Conservation (phyloP, 768 basidiomycete species). For the Boletus tomentosulus region DNA sequence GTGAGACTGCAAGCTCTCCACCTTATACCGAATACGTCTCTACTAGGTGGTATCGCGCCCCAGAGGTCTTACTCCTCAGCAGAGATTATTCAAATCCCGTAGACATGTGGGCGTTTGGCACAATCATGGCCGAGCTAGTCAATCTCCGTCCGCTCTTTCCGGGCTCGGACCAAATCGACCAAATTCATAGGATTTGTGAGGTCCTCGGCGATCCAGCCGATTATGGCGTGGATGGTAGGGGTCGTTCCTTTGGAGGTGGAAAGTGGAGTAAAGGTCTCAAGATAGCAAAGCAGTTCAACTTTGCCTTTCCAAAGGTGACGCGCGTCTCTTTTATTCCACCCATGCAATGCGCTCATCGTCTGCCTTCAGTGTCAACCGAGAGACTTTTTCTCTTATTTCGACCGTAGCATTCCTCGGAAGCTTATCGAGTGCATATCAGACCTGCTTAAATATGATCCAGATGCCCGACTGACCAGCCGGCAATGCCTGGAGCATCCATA, state of each 20-base stretch:
- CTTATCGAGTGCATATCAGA: slow-evolving; percentile 91
- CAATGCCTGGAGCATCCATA: slow-evolving; percentile 90
- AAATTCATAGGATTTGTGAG: slow-evolving; percentile 86
- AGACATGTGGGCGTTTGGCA: slow-evolving; percentile 99
- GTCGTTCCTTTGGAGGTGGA: slow-evolving; percentile 77
- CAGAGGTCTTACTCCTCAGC: slow-evolving; percentile 89
- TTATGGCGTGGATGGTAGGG: slow-evolving; percentile 72
- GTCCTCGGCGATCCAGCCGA: slow-evolving; percentile 90
- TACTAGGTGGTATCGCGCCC: slow-evolving; percentile 99
- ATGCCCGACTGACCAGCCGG: slow-evolving; percentile 75
- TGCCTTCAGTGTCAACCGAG: slow-evolving; percentile 54
- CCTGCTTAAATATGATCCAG: slow-evolving; percentile 89
- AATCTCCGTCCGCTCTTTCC: slow-evolving; percentile 96
- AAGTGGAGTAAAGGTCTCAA: slow-evolving; percentile 81
- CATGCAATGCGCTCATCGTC: not conserved
- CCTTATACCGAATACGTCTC: slow-evolving; percentile 99
- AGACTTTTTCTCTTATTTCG: slow-evolving; percentile 71
- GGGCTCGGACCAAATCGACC: slow-evolving; percentile 88
- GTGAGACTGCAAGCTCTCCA: slow-evolving; percentile 81
- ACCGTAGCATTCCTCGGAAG: slow-evolving; percentile 68
- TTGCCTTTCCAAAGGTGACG: slow-evolving; percentile 81
- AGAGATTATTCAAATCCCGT: slow-evolving; percentile 95
- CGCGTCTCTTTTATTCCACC: not conserved
- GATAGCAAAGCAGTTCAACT: slow-evolving; percentile 84
- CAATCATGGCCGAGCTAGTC: slow-evolving; percentile 95